Base-by-base conservation (phyloP, 805 yeast genomes). In the Lachancea waltii region DNA sequence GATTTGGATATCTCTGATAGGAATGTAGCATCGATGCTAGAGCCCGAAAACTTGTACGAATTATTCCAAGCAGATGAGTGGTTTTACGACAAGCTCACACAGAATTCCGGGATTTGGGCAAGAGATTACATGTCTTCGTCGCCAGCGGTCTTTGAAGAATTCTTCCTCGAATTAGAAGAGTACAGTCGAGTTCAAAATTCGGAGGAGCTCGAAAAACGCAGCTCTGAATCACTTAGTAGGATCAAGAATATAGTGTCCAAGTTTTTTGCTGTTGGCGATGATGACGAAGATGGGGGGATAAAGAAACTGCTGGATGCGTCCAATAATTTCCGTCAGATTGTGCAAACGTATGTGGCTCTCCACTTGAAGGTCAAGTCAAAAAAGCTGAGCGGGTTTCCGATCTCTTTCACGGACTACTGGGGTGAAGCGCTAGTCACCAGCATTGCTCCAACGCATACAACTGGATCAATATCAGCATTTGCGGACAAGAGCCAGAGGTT, bases 331-430 rank as follows among this genome's bases (percentile, higher is more conserved):
- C 57, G 57, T 16, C 56, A 60, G 21, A 55, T 68, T 1, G 58
- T 74, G 36, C 54, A 62, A 15, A 75, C 74, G 47, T 79, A 79
- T 49, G 66, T 67, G 34, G 64, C 64, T 13, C 53, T 79, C n/a
- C 81, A 76, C 45, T 50, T 63, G 10, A 78, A 73, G 42, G 78
- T 77, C 1, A 59, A 73, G 25, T 54, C 70, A 2, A 77, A 79
- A 46, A 75, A 69, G 44, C 46, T 56, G 11, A 63, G 67, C 3
- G 84, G 84, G 0, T 75, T 72, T 47, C 68, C 68, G 14, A 59
- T 77, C 0, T 74, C 83, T 0, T 64, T 79, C 29, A 79, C 84
- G 0, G 85, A 79, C 49, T 79, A 78, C 48, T 76, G 83, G 81
- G 85, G 83, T 0, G 63, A 77, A 43, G 84, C 83, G 0, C 59